Evolutionary conservation across 176 grass and related monocot genomes (phyloP).

Genomic region (Juncus effusus): DNA sequence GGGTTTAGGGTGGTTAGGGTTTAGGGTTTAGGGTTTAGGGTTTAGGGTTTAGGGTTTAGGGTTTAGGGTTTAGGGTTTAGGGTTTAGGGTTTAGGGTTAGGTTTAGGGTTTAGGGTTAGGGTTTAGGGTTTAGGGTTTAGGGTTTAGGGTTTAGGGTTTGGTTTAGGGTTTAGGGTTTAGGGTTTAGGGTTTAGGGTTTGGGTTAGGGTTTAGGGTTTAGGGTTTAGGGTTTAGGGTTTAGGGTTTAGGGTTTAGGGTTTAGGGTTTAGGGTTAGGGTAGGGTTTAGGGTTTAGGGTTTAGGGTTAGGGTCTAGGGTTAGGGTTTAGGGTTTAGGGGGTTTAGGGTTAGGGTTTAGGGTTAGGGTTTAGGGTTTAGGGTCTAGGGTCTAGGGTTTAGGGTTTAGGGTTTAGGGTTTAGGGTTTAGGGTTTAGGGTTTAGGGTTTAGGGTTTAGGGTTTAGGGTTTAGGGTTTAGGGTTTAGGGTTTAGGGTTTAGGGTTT

Average conservation of each 20-base stretch:
- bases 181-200: no score
- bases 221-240: constrained; percentile 37
- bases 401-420: constrained; percentile 29
- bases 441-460: constrained; percentile 24
- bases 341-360: constrained; percentile 26
- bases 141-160: no score
- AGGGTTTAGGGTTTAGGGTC: no score
- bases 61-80: constrained; percentile 24
- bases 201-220: constrained; percentile 35
- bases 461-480: constrained; percentile 17
- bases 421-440: constrained; percentile 30
- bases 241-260: constrained; percentile 40
- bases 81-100: constrained; percentile 30
- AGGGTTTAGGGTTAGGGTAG: constrained; percentile 17
- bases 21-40: constrained; percentile 32
- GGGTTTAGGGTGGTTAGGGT: no score
- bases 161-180: no score
- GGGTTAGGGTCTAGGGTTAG: no score
- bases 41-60: constrained; percentile 27
- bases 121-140: no score
- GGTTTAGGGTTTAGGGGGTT: no score
- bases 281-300: constrained; percentile 26
- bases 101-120: constrained; percentile 34
- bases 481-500: constrained; percentile 28
- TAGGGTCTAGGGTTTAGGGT: no score